Evolutionary conservation across 768 basidiomycete genomes (phyloP), one percentile per base, ranked within the genome.

Genomic region (Pisolithus marmoratus): DNA sequence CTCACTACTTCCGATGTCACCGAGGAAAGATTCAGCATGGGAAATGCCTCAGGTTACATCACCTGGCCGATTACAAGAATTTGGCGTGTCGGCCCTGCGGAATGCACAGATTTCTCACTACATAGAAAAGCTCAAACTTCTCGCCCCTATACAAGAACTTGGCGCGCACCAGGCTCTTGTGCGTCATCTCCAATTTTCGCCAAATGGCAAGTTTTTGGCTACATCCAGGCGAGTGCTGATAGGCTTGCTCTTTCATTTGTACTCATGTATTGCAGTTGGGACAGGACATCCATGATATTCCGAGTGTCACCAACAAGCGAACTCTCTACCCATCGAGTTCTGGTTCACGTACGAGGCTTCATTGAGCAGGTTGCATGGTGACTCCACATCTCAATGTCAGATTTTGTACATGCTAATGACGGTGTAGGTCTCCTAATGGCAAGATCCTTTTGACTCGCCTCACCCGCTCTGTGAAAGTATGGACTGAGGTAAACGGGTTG

Each of bases 291-390:
- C 1, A 67, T 74, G 27, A 77, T 79, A 52, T 79, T 78, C 57
- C 70, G 68, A 31, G 74, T 78, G 14, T 74, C 72, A 50, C 77
- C 76, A 59, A 60, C 74, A 63, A 45, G 43, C 24, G 43, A 49
- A 54, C 66, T 76, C 46, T 67, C 69, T 11, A 65, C 66, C n/a
- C 75, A 79, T 55, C 72, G 78, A 46, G 70, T 74, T 34, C 69
- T 80, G 2, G 77, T 76, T 11, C 79, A 80, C 51, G 75, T 76
- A 23, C 69, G 71, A 43, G 79, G 76, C 26, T 81, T 81, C 61
- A 73, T 79, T 54, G 74, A 73, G 31, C 79, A 80, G 59, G 79
- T 81, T 19, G 79, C 77, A 5, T 80, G 79, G 77, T 77, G 62
- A 38, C 19, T 49, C 5, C 36, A 19, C 36, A 48, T 40, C 38